A percentile compares a stretch with the other conserved stretches of the same genome.
Evolutionary conservation across 352 stramenopile genomes (phyloP).

Genomic region (Thraustotheca clavata): DNA sequence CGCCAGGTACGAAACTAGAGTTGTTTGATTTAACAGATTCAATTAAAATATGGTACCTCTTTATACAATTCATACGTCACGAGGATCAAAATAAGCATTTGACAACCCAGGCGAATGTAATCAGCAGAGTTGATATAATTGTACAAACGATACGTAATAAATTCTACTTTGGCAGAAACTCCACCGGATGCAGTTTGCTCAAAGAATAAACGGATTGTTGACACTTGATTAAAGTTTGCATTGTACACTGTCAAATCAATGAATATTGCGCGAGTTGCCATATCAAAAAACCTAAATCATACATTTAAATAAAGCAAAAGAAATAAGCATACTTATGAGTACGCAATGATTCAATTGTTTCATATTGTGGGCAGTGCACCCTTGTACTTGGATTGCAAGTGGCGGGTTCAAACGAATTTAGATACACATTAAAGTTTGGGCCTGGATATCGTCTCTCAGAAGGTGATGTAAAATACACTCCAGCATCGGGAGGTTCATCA

Average conservation of each 20-base stretch:
- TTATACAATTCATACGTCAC: conserved; percentile 6
- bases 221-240: background rate
- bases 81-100: background rate
- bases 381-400: background rate
- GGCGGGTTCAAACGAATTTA: background rate
- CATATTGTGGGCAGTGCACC: background rate
- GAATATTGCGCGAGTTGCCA: conserved; percentile 6
- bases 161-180: background rate
- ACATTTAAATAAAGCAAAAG: background rate
- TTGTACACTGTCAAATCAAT: conserved; percentile 17
- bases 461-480: background rate
- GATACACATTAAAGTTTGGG: conserved; percentile 9
- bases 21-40: background rate
- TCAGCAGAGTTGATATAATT: background rate
- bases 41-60: background rate
- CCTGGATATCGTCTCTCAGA: conserved; percentile 5
- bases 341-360: conserved; percentile 4
- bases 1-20: no score
- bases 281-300: conserved; percentile 7
- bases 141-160: conserved; percentile 3
- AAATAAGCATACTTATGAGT: background rate
- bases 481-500: background rate
- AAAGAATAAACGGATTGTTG: background rate
- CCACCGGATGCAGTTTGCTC: background rate
- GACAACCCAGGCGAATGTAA: background rate